These are phyloP conservation scores for Talaromyces proteolyticus DNA, from an alignment of 495 filamentous ascomycete genomes.

Conservation along the genomic window DNA sequence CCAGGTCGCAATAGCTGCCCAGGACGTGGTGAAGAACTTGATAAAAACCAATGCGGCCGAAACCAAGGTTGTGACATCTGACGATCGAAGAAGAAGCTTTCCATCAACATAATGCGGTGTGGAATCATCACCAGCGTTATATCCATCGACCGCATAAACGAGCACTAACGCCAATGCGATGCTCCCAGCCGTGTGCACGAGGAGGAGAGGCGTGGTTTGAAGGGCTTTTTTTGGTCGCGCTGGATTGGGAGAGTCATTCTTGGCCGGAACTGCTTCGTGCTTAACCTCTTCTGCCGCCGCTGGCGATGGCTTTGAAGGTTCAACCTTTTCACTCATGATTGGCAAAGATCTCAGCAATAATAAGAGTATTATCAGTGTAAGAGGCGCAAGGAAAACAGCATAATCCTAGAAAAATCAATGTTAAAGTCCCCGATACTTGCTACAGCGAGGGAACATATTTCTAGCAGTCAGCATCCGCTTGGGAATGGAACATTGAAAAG, in stretches of 20 bases:
- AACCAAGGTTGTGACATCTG: conserved; percentile 12
- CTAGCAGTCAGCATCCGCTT: not conserved
- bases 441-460: not conserved
- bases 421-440: not conserved
- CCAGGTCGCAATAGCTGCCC: conserved; percentile 8
- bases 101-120: conserved; percentile 4
- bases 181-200: conserved; percentile 5
- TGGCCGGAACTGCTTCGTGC: not conserved
- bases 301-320: not conserved
- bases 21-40: conserved; percentile 8
- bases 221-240: not conserved
- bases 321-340: not conserved
- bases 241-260: not conserved
- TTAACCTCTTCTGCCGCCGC: not conserved
- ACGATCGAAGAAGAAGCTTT: conserved; percentile 6
- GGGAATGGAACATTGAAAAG: not conserved
- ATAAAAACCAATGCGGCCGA: conserved; percentile 11
- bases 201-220: not conserved
- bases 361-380: not conserved
- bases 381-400: not conserved
- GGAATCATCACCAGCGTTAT: conserved; percentile 9
- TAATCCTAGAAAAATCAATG: not conserved
- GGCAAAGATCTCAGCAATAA: not conserved
- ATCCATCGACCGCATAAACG: conserved; percentile 9
- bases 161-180: conserved; percentile 8